Evolutionary conservation across 352 stramenopile species (phyloP).

Genomic region (Pythium pectinolyticum): DNA sequence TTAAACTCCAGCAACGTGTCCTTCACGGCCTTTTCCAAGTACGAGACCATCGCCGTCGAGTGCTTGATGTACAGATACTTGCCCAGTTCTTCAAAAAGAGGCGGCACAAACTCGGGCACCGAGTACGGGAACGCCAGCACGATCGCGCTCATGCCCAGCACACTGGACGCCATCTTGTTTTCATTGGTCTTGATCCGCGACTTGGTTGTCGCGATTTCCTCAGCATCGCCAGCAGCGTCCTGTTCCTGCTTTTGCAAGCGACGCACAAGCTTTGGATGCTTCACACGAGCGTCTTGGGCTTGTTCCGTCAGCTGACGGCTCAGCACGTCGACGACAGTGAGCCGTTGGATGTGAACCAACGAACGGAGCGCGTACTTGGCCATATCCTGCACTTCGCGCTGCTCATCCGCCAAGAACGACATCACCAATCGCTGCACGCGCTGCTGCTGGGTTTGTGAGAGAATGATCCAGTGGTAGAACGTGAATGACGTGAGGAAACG

Average conservation of each 20-base stretch:
- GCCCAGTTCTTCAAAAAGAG: constrained; percentile 73
- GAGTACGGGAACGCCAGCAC: constrained; percentile 80
- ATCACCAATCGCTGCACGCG: constrained; percentile 56
- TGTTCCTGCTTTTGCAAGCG: constrained; percentile 44
- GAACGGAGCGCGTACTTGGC: constrained; percentile 71
- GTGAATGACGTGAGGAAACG: constrained; percentile 73
- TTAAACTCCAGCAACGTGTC: constrained; percentile 84
- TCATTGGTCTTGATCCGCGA: constrained; percentile 49
- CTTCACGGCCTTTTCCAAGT: constrained; percentile 72
- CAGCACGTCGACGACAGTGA: constrained; percentile 34
- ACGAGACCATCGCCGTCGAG: constrained; percentile 56
- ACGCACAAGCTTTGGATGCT: constrained; percentile 65
- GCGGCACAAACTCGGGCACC: constrained; percentile 62
- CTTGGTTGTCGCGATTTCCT: constrained; percentile 33
- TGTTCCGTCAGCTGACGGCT: constrained; percentile 39
- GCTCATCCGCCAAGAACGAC: constrained; percentile 60
- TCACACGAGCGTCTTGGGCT: constrained; percentile 42
- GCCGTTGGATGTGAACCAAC: constrained; percentile 60
- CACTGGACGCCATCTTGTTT: constrained; percentile 56
- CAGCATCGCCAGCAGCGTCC: constrained; percentile 32
- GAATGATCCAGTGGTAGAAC: constrained; percentile 76
- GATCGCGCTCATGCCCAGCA: constrained; percentile 68
- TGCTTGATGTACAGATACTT: constrained; percentile 69
- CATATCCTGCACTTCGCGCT: constrained; percentile 81
- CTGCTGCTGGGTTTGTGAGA: constrained; percentile 37